A percentile compares a stretch with the other conserved stretches of the same genome.
phyloP scores from a whole-genome alignment of 2,329 filamentous ascomycete species.

The Fusarium multiceps region DNA sequence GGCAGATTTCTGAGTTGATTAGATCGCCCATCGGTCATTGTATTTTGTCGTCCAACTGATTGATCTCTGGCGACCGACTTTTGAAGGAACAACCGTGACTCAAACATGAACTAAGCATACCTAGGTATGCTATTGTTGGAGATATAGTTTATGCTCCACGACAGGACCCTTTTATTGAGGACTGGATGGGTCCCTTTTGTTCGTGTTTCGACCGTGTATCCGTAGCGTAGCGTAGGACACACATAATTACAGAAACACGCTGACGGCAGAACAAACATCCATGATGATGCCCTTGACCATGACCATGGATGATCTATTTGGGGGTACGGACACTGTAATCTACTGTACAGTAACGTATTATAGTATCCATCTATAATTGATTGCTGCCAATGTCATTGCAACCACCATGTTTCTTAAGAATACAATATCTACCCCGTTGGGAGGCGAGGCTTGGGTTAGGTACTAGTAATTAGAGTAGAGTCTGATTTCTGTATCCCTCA shows the following conservation, averaged over 20 bases:
- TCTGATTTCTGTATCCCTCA: neutral
- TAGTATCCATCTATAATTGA: neutral
- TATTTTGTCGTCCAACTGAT: neutral
- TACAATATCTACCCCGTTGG: neutral
- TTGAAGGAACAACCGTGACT: neutral
- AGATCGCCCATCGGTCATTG: neutral
- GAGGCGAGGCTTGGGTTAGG: neutral
- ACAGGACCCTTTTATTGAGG: constrained; percentile 8
- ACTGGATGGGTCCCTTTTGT: constrained; percentile 10
- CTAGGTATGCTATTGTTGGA: constrained; percentile 7
- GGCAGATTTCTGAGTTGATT: constrained; percentile 24
- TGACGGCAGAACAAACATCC: neutral
- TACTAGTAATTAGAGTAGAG: no score
- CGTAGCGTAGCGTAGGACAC: constrained; percentile 24
- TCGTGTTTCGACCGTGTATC: constrained; percentile 33
- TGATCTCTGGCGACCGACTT: neutral
- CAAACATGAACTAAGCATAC: neutral
- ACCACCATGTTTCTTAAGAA: constrained; percentile 11
- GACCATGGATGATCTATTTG: constrained; percentile 13
- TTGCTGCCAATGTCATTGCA: constrained; percentile 8
- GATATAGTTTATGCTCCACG: constrained; percentile 15
- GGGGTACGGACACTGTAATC: neutral
- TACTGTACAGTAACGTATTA: neutral
- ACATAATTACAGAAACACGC: neutral
- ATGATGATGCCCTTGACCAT: constrained; percentile 12